Conservation (phyloP, 2,329 filamentous ascomycete species). For the Phaeosphaeriaceae sp. region DNA sequence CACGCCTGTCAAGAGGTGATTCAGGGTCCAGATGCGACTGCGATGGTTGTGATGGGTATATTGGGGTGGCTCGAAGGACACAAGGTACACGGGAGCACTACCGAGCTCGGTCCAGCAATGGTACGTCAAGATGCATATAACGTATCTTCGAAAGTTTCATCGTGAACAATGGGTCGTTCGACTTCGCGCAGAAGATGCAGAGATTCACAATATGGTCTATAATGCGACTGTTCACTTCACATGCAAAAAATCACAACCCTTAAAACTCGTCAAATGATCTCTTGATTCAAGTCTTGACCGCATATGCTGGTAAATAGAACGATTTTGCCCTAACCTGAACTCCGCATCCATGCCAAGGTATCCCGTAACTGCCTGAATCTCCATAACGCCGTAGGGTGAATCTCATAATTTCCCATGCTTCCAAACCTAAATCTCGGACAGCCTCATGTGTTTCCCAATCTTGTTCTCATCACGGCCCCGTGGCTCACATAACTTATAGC, state of each 20-base stretch:
- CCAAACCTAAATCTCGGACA: background rate
- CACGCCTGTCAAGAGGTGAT: background rate
- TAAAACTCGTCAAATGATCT: no score
- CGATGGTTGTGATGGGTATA: background rate
- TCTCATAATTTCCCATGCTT: background rate
- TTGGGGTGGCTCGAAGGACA: no score
- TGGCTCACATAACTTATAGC: background rate
- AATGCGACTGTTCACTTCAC: background rate
- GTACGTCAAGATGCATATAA: no score
- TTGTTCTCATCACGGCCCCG: background rate
- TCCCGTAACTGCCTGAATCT: constrained; percentile 13
- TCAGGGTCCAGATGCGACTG: no score
- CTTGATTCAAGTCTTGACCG: no score
- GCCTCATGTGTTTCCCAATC: background rate
- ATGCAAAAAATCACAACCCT: no score
- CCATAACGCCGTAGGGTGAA: constrained; percentile 21
- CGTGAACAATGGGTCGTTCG: no score
- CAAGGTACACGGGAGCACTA: constrained; percentile 22
- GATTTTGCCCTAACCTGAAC: constrained; percentile 8
- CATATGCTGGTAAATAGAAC: background rate
- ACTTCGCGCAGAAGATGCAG: background rate
- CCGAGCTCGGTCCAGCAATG: constrained; percentile 24
- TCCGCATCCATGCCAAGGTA: constrained; percentile 29
- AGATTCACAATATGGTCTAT: background rate
- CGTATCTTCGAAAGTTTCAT: no score